These are phyloP conservation scores for Nemania bipapillata DNA, from an alignment of 2,329 filamentous ascomycete species.

Conservation along the genomic window DNA sequence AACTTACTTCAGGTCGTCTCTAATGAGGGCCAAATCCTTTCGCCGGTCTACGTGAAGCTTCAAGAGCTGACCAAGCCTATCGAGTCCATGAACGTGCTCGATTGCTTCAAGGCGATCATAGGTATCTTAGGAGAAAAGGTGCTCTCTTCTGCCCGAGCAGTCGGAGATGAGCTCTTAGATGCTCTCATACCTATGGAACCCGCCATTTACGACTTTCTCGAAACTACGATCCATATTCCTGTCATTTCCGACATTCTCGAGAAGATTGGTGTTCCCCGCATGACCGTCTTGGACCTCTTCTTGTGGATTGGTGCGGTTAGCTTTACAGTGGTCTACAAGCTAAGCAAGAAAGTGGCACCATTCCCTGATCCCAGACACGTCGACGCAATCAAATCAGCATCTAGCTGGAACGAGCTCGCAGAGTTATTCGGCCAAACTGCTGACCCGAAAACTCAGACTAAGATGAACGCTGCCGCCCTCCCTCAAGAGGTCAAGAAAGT, in stretches of 20 bases:
- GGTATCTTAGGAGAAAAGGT: no score
- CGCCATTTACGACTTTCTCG: not conserved
- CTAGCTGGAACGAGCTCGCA: slow-evolving; percentile 1
- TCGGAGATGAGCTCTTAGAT: no score
- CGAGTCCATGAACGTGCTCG: no score
- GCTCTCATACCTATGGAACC: no score
- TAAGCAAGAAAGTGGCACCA: not conserved
- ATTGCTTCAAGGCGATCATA: no score
- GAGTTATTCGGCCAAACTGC: slow-evolving; percentile 1
- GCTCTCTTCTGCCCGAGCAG: no score
- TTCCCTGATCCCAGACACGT: slow-evolving; percentile 12
- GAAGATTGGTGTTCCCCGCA: not conserved
- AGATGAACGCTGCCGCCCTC: no score
- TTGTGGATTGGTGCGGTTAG: slow-evolving; percentile 14
- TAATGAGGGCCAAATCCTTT: no score
- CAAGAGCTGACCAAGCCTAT: no score
- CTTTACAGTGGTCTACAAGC: slow-evolving; percentile 25
- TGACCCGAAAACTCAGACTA: not conserved
- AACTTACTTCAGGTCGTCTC: no score
- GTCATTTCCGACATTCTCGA: slow-evolving; percentile 6
- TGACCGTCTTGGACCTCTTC: not conserved
- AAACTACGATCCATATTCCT: not conserved
- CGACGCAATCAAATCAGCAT: slow-evolving; percentile 8
- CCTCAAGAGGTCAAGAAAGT: no score
- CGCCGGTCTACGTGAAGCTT: no score